A percentile compares a stretch with the other conserved stretches of the same genome.
phyloP scores from a whole-genome alignment of 306 rosid species.

The Ziziphus jujuba region DNA sequence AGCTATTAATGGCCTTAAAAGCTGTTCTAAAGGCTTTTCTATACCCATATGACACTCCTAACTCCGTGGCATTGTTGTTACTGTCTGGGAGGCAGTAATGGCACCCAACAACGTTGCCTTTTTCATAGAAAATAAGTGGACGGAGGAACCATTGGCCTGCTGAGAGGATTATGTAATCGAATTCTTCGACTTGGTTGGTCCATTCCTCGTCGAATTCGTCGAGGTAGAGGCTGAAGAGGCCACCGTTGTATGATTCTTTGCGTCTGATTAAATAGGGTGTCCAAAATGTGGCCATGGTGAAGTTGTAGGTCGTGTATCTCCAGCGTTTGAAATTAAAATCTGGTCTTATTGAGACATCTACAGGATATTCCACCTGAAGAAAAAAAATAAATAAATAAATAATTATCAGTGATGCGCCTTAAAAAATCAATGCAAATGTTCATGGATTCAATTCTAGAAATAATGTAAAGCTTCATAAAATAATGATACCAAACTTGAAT shows the following conservation, averaged over 20 bases:
- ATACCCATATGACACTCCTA: constrained; percentile 66
- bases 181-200: constrained; percentile 54
- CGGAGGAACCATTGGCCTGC: constrained; percentile 85
- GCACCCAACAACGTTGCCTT: constrained; percentile 60
- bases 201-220: constrained; percentile 73
- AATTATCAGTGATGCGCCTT: no score
- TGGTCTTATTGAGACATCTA: constrained; percentile 54
- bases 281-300: constrained; percentile 77
- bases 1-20: constrained; percentile 54
- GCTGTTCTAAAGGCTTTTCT: constrained; percentile 67
- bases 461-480: no score
- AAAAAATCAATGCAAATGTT: no score
- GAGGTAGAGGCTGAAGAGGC: constrained; percentile 57
- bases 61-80: constrained; percentile 44
- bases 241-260: constrained; percentile 40
- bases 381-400: no score
- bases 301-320: constrained; percentile 75
- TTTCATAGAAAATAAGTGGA: constrained; percentile 53
- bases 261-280: constrained; percentile 75
- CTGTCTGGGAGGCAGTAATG: constrained; percentile 55
- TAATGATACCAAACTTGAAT: no score
- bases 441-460: no score
- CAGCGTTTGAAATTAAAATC: constrained; percentile 61
- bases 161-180: constrained; percentile 62
- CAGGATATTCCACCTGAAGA: constrained; percentile 75